phyloP scores from a whole-genome alignment of 768 basidiomycete genomes.

The Amanita exitialis region DNA sequence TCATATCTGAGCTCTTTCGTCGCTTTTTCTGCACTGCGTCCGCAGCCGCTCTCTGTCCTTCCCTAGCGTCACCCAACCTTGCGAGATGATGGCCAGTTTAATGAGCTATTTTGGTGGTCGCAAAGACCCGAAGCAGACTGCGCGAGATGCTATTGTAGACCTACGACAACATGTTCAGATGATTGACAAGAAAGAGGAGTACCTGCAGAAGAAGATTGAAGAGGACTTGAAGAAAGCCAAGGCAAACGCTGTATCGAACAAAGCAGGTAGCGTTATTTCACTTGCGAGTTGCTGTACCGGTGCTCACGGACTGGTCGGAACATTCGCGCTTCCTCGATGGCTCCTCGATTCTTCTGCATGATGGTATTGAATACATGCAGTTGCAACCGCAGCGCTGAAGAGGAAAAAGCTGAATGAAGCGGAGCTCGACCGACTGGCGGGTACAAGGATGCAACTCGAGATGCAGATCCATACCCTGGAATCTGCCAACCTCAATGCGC shows the following conservation, averaged over 20 bases:
- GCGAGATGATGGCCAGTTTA: constrained; percentile 56
- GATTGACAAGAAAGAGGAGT: constrained; percentile 99
- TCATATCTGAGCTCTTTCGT: no score
- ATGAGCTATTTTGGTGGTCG: constrained; percentile 88
- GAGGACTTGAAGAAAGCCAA: constrained; percentile 89
- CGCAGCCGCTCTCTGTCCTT: constrained; percentile 2
- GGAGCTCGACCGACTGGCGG: constrained; percentile 79
- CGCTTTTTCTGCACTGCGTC: constrained; percentile 5
- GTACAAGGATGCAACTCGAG: constrained; percentile 85
- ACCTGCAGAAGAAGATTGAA: constrained; percentile 92
- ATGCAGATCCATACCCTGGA: constrained; percentile 96
- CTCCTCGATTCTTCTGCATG: background rate
- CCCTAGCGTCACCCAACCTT: background rate
- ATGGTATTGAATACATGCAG: constrained; percentile 27
- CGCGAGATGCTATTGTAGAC: constrained; percentile 88
- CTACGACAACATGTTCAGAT: constrained; percentile 91
- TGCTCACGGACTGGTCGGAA: constrained; percentile 7
- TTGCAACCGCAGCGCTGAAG: constrained; percentile 80
- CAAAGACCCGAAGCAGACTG: constrained; percentile 73
- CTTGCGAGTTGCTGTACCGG: background rate
- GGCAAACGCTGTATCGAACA: constrained; percentile 89
- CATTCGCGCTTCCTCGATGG: no score
- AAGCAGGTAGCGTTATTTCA: constrained; percentile 59
- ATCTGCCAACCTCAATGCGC: constrained; percentile 94
- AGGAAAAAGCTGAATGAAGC: constrained; percentile 87